Evolutionary conservation across 805 yeast species (phyloP).

Genomic region (Pichia occidentalis): DNA sequence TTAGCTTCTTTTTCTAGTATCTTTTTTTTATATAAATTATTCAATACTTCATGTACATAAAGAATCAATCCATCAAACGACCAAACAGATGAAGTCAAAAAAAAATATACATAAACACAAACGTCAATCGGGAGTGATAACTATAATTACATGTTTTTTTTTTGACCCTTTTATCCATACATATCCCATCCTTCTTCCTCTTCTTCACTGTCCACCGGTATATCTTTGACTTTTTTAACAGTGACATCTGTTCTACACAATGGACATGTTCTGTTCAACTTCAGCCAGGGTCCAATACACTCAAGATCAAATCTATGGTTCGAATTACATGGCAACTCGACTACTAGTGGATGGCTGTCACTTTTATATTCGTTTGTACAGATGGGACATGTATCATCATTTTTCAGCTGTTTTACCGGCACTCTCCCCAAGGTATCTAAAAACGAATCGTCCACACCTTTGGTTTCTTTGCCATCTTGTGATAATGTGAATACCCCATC

Average conservation of each 20-base stretch:
- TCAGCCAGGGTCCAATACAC: constrained; percentile 87
- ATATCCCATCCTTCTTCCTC: constrained; percentile 73
- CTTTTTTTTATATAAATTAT: constrained; percentile 1
- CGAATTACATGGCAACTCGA: constrained; percentile 59
- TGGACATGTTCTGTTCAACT: constrained; percentile 72
- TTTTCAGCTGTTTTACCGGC: constrained; percentile 31
- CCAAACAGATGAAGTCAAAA: background rate
- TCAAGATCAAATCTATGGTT: constrained; percentile 81
- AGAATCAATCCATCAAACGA: background rate
- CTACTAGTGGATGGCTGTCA: constrained; percentile 75
- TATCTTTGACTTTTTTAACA: constrained; percentile 37
- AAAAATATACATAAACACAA: background rate
- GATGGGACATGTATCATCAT: constrained; percentile 70
- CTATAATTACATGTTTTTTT: no score
- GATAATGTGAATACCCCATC: constrained; percentile 1
- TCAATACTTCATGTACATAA: constrained; percentile 5
- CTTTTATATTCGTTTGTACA: constrained; percentile 69
- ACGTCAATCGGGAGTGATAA: no score
- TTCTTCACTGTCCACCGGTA: constrained; percentile 43
- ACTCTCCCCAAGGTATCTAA: constrained; percentile 76
- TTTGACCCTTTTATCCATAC: constrained; percentile 46
- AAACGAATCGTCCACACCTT: constrained; percentile 62
- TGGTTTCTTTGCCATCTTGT: constrained; percentile 5
- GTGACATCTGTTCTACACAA: constrained; percentile 72
- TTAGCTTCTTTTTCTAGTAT: no score